Base-by-base conservation (phyloP, 371 early-diverging fungal species). In the Circinella umbellata region DNA sequence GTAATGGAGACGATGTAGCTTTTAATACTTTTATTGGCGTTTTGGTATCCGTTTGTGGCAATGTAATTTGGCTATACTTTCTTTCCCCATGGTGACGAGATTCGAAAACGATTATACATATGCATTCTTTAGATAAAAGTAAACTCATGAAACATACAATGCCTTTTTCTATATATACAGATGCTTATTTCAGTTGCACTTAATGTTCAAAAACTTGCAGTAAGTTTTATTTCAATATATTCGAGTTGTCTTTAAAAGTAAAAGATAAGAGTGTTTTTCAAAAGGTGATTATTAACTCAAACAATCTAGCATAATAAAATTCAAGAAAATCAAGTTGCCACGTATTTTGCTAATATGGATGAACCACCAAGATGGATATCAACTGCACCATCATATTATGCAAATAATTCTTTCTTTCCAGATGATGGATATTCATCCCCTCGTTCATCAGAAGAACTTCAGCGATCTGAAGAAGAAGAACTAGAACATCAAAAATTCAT, bases 141-240 rank as follows among this genome's bases (percentile, higher is more conserved):
- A 11, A 47, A 15, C 47, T 47, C 15, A 47, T 47, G 47, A 15
- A 11, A 9, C 9, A 11, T 47, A 15, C 47, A 1, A 47, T 15
- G 3, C 15, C 15, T 9, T 51, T 14, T 13, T 15, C 7, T n/a
- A 17, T 51, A 5, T 51, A 17, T 61, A 27, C 39, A 55, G 55
- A 66, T 54, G 61, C 46, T 89, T 53, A 91, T 91, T 42, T 89
- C 90, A 4, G 82, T 88, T 34, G 92, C 92, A 11, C 80, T 91
- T 49, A 91, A 91, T 68, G 74, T 91, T 49, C 92, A 91, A 78
- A 91, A 91, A 69, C 84, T 85, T 63, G 90, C 90, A 37, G 84
- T 84, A 80, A 77, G 75, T 84, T 51, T 51, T 17, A 17, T 13
- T 47, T 47, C 47, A n/a, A 51, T 17, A 76, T 42, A 77, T 74